These are phyloP conservation scores for Xylariaceae sp. DNA, from an alignment of 2,329 filamentous ascomycete genomes.

Conservation along the genomic window DNA sequence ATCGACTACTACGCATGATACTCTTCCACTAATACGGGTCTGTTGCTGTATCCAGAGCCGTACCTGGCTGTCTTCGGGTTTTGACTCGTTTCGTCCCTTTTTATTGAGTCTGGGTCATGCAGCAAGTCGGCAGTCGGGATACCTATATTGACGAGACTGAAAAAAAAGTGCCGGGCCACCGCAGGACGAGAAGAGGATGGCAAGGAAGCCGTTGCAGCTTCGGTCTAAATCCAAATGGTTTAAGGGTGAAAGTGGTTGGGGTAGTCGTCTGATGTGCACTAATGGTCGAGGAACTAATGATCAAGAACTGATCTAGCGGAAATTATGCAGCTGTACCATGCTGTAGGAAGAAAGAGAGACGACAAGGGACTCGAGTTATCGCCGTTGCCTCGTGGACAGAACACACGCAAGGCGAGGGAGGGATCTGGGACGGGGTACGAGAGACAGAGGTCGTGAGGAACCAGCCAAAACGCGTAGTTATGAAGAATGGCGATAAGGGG, in stretches of 20 bases:
- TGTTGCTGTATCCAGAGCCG: background rate
- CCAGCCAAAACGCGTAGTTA: background rate
- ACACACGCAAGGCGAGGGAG: background rate
- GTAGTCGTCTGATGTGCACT: background rate
- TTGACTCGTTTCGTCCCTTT: background rate
- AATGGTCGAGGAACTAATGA: background rate
- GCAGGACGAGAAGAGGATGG: background rate
- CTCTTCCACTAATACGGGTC: background rate
- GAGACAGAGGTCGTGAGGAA: background rate
- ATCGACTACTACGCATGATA: slow-evolving; percentile 1
- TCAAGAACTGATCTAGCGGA: background rate
- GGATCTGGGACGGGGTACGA: background rate
- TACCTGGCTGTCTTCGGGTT: background rate
- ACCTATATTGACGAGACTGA: background rate
- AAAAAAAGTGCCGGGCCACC: background rate
- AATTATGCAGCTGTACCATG: background rate
- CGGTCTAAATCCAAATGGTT: background rate
- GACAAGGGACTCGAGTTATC: background rate
- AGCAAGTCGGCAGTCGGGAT: background rate
- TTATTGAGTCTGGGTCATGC: background rate
- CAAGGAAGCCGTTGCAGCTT: background rate
- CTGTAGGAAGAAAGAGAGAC: background rate
- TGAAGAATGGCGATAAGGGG: background rate
- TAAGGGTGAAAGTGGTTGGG: background rate
- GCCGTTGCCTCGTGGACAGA: background rate